Base-by-base conservation (phyloP, 768 basidiomycete species). In the Calocera viscosa region DNA sequence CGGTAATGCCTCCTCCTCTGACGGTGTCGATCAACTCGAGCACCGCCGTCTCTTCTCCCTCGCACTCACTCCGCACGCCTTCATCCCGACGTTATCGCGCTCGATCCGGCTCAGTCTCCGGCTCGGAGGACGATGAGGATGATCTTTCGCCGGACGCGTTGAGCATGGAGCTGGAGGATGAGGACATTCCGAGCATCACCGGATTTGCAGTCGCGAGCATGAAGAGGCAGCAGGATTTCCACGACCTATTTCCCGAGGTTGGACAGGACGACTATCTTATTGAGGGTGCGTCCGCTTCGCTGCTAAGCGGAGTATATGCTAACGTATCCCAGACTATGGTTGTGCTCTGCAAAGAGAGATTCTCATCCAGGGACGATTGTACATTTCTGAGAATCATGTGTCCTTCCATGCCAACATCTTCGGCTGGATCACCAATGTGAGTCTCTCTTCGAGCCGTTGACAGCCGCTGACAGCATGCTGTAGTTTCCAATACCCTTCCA, bases 351-450 rank as follows among this genome's bases (percentile, higher is more conserved):
- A 97, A 77, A 85, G 94, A 43, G 96, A 98, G 75, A 98, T 98
- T 71, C 81, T 97, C 33, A 89, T 98, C 47, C 96, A 98, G 81
- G 96, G 96, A 2, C 82, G 96, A 12, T 75, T 99, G 67, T 97
- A 97, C 77, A 91, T 98, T 26, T 98, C 96, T 7, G 95, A 99
- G 77, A 97, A 98, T 77, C 94, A 97, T 74, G 84, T 97, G n/a
- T 98, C 93, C 78, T 99, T 98, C 80, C 91, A 99, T 72, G 95
- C 96, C 47, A 98, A 98, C 74, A 97, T 98, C 49, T 95, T 98
- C 76, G 95, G 96, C 47, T 98, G 95, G 96, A 89, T 96, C 63
- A 98, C 95, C 32, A 87, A 95, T 74, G 94, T 95, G 76, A 76
- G 94, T 80, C 0, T 38, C 33, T 64, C 60, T 8, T 39, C 35